Evolutionary conservation across 2,329 filamentous ascomycete species (phyloP).

Genomic region (Pyrenochaeta sp.): DNA sequence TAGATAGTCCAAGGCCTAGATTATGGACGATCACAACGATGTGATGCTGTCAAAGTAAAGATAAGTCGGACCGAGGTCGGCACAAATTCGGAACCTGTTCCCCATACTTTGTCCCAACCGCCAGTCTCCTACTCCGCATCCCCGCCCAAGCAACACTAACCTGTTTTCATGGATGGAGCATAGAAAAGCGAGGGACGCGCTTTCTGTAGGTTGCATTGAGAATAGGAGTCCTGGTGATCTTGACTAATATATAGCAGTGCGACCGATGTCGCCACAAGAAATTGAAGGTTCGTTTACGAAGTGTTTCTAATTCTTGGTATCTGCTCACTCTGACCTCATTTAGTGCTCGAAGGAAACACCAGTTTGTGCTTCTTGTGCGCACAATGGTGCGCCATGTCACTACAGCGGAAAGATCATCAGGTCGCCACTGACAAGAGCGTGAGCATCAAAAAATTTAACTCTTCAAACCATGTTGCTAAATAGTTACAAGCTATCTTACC

Average conservation of each 20-base stretch:
- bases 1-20: too few species aligned
- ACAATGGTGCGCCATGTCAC: constrained; percentile 27
- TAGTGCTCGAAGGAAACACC: constrained; percentile 36
- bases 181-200: constrained; percentile 23
- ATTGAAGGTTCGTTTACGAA: constrained; percentile 20
- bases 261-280: constrained; percentile 36
- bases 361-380: constrained; percentile 26
- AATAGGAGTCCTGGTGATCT: not conserved
- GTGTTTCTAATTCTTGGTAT: not conserved
- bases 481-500: constrained; percentile 21
- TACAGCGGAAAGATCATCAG: constrained; percentile 33
- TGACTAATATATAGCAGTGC: constrained; percentile 14
- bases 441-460: not conserved
- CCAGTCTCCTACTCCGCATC: not conserved
- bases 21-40: too few species aligned
- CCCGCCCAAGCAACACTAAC: too few species aligned
- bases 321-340: not conserved
- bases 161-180: constrained; percentile 39
- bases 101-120: too few species aligned
- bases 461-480: not conserved
- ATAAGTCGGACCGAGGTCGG: too few species aligned
- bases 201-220: constrained; percentile 9
- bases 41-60: too few species aligned
- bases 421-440: constrained; percentile 34
- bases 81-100: too few species aligned